These are phyloP conservation scores for Cerrena zonata DNA, from an alignment of 1,284 basidiomycete genomes.

Conservation along the genomic window DNA sequence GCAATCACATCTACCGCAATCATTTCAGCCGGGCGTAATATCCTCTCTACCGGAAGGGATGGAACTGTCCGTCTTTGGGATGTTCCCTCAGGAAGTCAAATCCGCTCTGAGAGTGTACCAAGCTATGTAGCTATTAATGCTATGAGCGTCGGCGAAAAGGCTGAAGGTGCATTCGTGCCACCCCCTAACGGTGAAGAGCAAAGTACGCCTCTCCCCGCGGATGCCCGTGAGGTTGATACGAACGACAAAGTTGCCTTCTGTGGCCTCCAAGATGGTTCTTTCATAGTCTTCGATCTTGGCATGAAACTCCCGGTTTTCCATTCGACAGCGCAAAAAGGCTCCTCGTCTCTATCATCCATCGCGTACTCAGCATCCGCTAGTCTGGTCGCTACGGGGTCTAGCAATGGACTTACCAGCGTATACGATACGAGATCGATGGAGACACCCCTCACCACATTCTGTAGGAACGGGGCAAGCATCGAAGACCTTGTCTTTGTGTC, in stretches of 20 bases:
- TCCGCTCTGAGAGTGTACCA: conserved; percentile 34
- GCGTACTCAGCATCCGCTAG: conserved; percentile 36
- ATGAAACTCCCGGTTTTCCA: conserved; percentile 42
- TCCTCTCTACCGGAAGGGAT: conserved; percentile 62
- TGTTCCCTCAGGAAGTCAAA: conserved; percentile 49
- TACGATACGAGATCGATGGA: conserved; percentile 47
- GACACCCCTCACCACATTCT: conserved; percentile 40
- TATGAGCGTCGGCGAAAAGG: conserved; percentile 38
- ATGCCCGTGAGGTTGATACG: conserved; percentile 45
- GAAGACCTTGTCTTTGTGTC: conserved; percentile 44
- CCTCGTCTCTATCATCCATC: conserved; percentile 45
- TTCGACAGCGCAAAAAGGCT: conserved; percentile 21
- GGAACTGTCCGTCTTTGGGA: conserved; percentile 74
- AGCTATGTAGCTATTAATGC: conserved; percentile 39
- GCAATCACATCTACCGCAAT: conserved; percentile 57
- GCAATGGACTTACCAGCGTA: conserved; percentile 52
- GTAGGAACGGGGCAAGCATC: conserved; percentile 50
- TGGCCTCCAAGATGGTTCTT: conserved; percentile 51
- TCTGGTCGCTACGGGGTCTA: conserved; percentile 60
- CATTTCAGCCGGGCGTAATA: conserved; percentile 56
- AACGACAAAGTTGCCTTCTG: conserved; percentile 46
- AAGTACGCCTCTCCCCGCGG: conserved; percentile 14
- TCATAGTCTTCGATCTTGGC: conserved; percentile 55
- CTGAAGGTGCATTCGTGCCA: conserved; percentile 10
- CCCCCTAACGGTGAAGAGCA: conserved; percentile 17